Percentiles rank a stretch among this genome's conserved stretches.
Conservation (phyloP, 148 eudicot species). For the Nyssa sinensis region DNA sequence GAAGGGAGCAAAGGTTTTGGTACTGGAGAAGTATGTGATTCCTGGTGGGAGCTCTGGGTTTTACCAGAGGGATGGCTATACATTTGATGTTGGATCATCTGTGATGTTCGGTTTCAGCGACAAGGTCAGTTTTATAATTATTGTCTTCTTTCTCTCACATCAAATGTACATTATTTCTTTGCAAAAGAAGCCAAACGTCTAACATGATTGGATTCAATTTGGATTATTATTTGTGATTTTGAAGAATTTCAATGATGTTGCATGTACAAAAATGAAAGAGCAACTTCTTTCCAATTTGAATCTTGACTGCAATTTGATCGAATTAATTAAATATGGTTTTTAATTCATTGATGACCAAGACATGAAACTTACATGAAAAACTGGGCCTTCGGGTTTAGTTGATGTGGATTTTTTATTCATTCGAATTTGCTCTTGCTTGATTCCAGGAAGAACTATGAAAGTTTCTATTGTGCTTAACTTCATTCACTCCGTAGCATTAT, state of each 20-base stretch:
- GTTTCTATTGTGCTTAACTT: not conserved
- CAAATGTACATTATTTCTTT: too few species aligned
- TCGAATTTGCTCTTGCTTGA: not conserved
- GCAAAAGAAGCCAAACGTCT: too few species aligned
- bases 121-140: slow-evolving; percentile 47
- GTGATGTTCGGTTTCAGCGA: slow-evolving; percentile 98
- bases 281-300: not conserved
- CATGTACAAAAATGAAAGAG: not conserved
- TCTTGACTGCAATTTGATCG: not conserved
- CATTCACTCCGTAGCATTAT: too few species aligned
- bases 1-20: slow-evolving; percentile 93
- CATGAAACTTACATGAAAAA: not conserved
- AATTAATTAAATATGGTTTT: not conserved
- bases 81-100: slow-evolving; percentile 95
- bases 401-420: too few species aligned
- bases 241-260: not conserved
- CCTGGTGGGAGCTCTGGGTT: slow-evolving; percentile 99
- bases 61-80: slow-evolving; percentile 90
- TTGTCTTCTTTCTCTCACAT: not conserved
- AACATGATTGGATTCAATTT: too few species aligned
- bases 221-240: too few species aligned
- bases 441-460: not conserved
- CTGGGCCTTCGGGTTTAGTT: not conserved
- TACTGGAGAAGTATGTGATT: slow-evolving; percentile 92
- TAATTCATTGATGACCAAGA: not conserved